phyloP scores from a whole-genome alignment of 2,329 filamentous ascomycete species.

The Alternaria sp. region DNA sequence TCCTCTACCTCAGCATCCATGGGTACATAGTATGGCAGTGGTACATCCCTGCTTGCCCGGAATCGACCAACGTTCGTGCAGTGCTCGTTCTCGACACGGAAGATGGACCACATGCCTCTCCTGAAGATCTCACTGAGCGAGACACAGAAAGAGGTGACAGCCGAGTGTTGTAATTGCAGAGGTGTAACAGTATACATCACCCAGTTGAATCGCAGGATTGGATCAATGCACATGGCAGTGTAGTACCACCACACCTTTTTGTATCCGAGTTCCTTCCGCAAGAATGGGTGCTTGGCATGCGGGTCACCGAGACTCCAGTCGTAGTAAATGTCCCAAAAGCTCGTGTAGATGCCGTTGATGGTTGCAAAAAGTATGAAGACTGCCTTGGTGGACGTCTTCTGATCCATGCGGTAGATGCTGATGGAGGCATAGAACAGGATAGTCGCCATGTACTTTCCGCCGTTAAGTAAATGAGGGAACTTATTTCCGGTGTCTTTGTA shows the following conservation, averaged over 20 bases:
- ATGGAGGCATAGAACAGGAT: slow-evolving; percentile 81
- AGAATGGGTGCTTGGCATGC: slow-evolving; percentile 67
- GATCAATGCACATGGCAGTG: slow-evolving; percentile 80
- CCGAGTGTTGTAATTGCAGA: slow-evolving; percentile 81
- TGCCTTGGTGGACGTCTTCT: slow-evolving; percentile 65
- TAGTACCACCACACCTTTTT: slow-evolving; percentile 88
- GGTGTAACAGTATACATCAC: slow-evolving; percentile 90
- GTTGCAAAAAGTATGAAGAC: slow-evolving; percentile 81
- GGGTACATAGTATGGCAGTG: slow-evolving; percentile 75
- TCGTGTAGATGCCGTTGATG: slow-evolving; percentile 85
- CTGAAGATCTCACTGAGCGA: slow-evolving; percentile 81
- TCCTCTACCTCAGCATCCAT: slow-evolving; percentile 20
- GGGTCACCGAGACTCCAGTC: slow-evolving; percentile 93
- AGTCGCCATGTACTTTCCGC: slow-evolving; percentile 87
- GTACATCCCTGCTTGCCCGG: slow-evolving; percentile 87
- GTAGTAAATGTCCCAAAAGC: slow-evolving; percentile 94
- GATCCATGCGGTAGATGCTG: slow-evolving; percentile 82
- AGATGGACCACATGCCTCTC: slow-evolving; percentile 87
- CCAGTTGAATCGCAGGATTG: slow-evolving; percentile 90
- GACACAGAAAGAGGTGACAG: slow-evolving; percentile 80
- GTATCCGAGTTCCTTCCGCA: slow-evolving; percentile 79
- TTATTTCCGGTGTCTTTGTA: slow-evolving; percentile 85
- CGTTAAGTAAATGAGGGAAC: slow-evolving; percentile 93
- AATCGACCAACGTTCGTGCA: slow-evolving; percentile 83
- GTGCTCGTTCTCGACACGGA: slow-evolving; percentile 98